These are phyloP conservation scores for Yarrowia deformans DNA, from an alignment of 805 yeast species.

Conservation along the genomic window DNA sequence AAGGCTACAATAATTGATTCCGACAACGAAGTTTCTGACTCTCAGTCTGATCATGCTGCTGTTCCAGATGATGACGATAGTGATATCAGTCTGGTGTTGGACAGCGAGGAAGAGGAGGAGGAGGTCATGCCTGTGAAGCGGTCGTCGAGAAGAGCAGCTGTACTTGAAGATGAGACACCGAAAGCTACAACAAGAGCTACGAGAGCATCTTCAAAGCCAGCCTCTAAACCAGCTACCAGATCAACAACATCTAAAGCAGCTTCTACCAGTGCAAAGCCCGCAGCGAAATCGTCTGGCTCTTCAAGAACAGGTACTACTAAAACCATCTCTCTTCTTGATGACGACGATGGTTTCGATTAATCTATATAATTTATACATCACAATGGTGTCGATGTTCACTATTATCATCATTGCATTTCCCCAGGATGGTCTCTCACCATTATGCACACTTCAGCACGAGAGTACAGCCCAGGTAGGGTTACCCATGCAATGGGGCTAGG, in stretches of 20 bases:
- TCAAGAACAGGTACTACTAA: neutral
- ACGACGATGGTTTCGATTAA: constrained; percentile 21
- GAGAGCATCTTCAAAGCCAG: neutral
- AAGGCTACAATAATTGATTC: constrained; percentile 4
- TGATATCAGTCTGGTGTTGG: constrained; percentile 1
- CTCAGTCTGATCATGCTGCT: constrained; percentile 8
- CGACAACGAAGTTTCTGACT: constrained; percentile 21
- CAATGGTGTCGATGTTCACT: neutral
- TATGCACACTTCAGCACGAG: neutral
- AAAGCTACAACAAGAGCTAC: neutral
- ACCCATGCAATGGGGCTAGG: constrained; percentile 6
- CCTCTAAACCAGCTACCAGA: neutral
- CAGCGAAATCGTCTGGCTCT: neutral
- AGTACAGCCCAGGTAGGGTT: constrained; percentile 11
- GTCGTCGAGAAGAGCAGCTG: constrained; percentile 3
- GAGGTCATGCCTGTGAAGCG: constrained; percentile 12
- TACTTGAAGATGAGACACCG: neutral
- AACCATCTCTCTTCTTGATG: constrained; percentile 1
- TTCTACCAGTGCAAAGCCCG: neutral
- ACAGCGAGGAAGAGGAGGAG: constrained; percentile 26
- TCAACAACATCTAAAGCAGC: neutral
- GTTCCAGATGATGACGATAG: neutral
- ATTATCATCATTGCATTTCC: neutral
- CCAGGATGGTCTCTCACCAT: neutral
- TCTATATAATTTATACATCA: constrained; percentile 7